A percentile compares a stretch with the other conserved stretches of the same genome.
These are phyloP conservation scores for Chlamydomonas schloesseri DNA, from an alignment of 139 green algal species.

Conservation along the genomic window DNA sequence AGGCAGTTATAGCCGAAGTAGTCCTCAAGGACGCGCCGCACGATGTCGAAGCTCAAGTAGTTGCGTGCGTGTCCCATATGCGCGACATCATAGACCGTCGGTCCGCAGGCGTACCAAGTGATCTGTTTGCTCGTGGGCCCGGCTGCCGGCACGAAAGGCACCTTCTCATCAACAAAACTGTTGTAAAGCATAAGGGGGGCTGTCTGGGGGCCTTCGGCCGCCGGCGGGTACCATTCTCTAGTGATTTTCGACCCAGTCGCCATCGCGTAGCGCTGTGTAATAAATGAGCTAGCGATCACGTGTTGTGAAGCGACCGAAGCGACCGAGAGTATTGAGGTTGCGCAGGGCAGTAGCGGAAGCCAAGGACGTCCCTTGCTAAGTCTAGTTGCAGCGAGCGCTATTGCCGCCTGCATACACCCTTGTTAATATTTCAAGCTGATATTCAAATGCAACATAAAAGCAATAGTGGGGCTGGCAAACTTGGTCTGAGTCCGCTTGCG, in stretches of 20 bases:
- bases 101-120: conserved; percentile 96
- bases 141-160: conserved; percentile 82
- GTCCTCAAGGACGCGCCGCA: conserved; percentile 95
- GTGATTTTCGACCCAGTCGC: conserved; percentile 14
- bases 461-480: no score
- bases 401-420: no score
- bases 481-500: no score
- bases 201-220: not conserved
- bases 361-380: no score
- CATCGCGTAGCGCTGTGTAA: not conserved
- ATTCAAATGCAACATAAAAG: no score
- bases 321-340: no score
- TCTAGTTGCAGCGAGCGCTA: no score
- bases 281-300: no score
- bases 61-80: conserved; percentile 97
- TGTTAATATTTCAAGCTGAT: no score
- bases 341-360: no score
- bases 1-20: conserved; percentile 96
- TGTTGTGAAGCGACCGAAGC: no score
- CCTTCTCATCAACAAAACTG: conserved; percentile 87
- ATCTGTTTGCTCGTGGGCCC: conserved; percentile 78
- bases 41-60: conserved; percentile 99
- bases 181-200: conserved; percentile 83
- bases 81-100: conserved; percentile 96
- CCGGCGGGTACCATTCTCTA: conserved; percentile 54